Conservation (phyloP, 1,139 yeast genomes). For the Geotrichum restrictum region DNA sequence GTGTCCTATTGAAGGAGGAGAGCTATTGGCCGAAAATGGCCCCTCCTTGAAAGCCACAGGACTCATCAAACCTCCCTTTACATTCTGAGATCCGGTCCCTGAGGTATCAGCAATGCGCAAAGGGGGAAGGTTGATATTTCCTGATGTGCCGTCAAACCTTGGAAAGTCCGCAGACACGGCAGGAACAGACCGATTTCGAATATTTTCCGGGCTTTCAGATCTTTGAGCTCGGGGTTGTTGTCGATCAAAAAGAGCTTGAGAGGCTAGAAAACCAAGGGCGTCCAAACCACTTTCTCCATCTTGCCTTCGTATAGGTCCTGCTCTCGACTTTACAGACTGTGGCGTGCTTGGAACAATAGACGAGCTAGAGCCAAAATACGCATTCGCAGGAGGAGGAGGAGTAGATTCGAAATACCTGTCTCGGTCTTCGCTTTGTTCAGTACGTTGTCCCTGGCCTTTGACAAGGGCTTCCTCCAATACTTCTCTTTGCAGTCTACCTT, state of each 20-base stretch:
- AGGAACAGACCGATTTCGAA: neutral
- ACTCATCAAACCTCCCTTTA: conserved; percentile 2
- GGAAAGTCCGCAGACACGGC: neutral
- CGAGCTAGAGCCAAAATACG: neutral
- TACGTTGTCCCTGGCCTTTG: neutral
- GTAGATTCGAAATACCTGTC: neutral
- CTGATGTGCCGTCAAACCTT: neutral
- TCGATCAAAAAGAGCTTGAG: conserved; percentile 10
- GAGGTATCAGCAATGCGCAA: neutral
- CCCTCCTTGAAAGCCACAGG: conserved; percentile 10
- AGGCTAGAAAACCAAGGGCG: conserved; percentile 15
- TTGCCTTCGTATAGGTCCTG: neutral
- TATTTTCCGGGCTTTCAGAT: conserved; percentile 4
- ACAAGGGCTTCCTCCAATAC: conserved; percentile 20
- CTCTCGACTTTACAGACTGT: neutral
- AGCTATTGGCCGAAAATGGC: neutral
- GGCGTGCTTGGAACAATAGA: conserved; percentile 1
- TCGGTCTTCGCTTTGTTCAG: neutral
- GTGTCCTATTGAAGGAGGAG: neutral
- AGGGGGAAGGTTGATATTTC: neutral
- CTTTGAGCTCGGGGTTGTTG: neutral
- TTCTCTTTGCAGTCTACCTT: conserved; percentile 26
- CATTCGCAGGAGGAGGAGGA: neutral
- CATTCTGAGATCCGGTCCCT: neutral
- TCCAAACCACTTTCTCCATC: conserved; percentile 12